These are phyloP conservation scores for Acarospora socialis DNA, from an alignment of 2,329 filamentous ascomycete genomes.

Conservation along the genomic window DNA sequence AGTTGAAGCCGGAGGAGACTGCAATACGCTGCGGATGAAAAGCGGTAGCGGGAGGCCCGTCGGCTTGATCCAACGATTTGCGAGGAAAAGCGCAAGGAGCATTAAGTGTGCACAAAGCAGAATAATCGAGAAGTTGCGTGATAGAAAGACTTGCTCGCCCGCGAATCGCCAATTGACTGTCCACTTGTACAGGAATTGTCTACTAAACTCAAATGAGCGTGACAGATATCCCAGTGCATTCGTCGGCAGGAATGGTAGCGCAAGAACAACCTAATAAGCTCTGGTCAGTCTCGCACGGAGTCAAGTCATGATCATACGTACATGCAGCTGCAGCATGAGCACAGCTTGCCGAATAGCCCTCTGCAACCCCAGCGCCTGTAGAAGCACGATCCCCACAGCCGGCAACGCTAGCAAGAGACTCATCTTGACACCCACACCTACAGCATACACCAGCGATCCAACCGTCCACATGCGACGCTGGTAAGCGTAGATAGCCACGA, in stretches of 20 bases:
- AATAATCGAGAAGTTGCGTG: constrained; percentile 49
- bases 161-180: constrained; percentile 98
- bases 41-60: constrained; percentile 42
- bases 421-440: constrained; percentile 91
- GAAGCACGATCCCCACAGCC: constrained; percentile 60
- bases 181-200: constrained; percentile 93
- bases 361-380: constrained; percentile 52
- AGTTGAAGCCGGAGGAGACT: constrained; percentile 28
- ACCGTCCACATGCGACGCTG: constrained; percentile 61
- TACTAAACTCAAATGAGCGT: constrained; percentile 77
- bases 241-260: constrained; percentile 50
- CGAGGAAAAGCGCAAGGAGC: constrained; percentile 53
- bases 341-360: constrained; percentile 51
- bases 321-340: constrained; percentile 65
- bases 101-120: constrained; percentile 52
- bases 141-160: constrained; percentile 68
- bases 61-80: constrained; percentile 58
- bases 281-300: constrained; percentile 5
- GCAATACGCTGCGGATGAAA: constrained; percentile 37
- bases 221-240: constrained; percentile 60
- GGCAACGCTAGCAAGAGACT: constrained; percentile 70
- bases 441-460: constrained; percentile 58
- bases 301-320: constrained; percentile 27
- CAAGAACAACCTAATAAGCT: constrained; percentile 34
- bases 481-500: constrained; percentile 63